phyloP scores from a whole-genome alignment of 371 early-diverging fungal species.

The Mucor mucedo region DNA sequence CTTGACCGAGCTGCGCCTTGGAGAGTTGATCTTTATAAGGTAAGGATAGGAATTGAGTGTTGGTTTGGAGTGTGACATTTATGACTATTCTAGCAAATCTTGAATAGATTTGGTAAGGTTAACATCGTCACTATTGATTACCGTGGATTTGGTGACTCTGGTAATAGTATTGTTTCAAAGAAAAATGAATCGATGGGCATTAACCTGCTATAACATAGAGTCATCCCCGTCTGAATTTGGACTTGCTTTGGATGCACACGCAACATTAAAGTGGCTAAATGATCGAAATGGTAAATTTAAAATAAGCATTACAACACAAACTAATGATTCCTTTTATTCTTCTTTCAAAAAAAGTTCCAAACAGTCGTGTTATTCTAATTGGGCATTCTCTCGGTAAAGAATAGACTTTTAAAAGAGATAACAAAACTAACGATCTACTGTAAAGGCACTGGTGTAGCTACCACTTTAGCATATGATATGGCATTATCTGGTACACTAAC shows the following conservation, averaged over 20 bases:
- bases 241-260: slow-evolving; percentile 40
- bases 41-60: neutral
- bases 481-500: slow-evolving; percentile 32
- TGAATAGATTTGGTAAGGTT: slow-evolving; percentile 30
- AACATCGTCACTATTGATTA: slow-evolving; percentile 53
- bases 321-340: neutral
- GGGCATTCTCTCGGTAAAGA: slow-evolving; percentile 53
- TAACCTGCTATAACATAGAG: slow-evolving; percentile 18
- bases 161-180: slow-evolving; percentile 18
- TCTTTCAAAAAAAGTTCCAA: slow-evolving; percentile 34
- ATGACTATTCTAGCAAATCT: slow-evolving; percentile 10
- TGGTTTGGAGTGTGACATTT: neutral
- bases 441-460: slow-evolving; percentile 53
- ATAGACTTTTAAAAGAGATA: neutral
- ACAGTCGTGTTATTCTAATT: slow-evolving; percentile 39
- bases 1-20: slow-evolving; percentile 50
- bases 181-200: neutral
- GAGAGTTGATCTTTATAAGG: slow-evolving; percentile 52
- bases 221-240: slow-evolving; percentile 51
- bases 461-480: slow-evolving; percentile 46
- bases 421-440: neutral
- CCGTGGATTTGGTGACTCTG: slow-evolving; percentile 56
- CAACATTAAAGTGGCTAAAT: slow-evolving; percentile 42
- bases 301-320: neutral
- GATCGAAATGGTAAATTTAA: slow-evolving; percentile 33